These are phyloP conservation scores for Fraxinus greggii DNA, from an alignment of 305 asterid genomes.

Conservation along the genomic window DNA sequence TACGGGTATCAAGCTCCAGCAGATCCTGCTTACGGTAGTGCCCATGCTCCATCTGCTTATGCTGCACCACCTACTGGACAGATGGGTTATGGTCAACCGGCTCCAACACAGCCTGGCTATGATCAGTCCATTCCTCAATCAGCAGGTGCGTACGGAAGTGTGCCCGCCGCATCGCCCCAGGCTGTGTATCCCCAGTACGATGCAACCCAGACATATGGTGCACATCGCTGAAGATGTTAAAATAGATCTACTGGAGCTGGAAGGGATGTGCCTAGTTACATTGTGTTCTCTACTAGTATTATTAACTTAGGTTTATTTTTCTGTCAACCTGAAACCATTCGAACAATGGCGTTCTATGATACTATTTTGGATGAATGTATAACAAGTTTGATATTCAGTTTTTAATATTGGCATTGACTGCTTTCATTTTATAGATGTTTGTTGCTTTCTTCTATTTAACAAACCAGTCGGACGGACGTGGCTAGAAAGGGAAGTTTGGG, in stretches of 20 bases:
- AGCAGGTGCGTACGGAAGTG: slow-evolving; percentile 60
- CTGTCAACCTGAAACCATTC: not conserved
- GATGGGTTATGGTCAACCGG: slow-evolving; percentile 51
- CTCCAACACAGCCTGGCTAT: slow-evolving; percentile 55
- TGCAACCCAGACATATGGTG: slow-evolving; percentile 73
- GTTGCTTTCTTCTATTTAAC: not conserved
- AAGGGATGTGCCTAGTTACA: not conserved
- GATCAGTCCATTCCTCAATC: slow-evolving; percentile 43
- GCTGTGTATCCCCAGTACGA: slow-evolving; percentile 68
- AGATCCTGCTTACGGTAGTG: slow-evolving; percentile 58
- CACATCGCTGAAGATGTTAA: slow-evolving; percentile 49
- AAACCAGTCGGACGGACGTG: not conserved
- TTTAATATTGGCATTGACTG: not conserved
- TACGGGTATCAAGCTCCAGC: slow-evolving; percentile 77
- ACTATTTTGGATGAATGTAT: not conserved
- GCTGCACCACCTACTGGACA: slow-evolving; percentile 29
- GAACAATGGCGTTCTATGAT: not conserved
- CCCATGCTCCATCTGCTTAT: slow-evolving; percentile 28
- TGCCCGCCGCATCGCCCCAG: slow-evolving; percentile 54
- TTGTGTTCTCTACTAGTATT: not conserved
- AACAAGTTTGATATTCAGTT: not conserved
- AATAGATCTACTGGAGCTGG: not conserved
- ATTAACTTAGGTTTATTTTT: not conserved
- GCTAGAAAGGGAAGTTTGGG: not conserved
- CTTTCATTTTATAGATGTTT: not conserved